A percentile compares a stretch with the other conserved stretches of the same genome.
phyloP scores from a whole-genome alignment of 2,329 filamentous ascomycete genomes.

The Epichloe gansuensis region DNA sequence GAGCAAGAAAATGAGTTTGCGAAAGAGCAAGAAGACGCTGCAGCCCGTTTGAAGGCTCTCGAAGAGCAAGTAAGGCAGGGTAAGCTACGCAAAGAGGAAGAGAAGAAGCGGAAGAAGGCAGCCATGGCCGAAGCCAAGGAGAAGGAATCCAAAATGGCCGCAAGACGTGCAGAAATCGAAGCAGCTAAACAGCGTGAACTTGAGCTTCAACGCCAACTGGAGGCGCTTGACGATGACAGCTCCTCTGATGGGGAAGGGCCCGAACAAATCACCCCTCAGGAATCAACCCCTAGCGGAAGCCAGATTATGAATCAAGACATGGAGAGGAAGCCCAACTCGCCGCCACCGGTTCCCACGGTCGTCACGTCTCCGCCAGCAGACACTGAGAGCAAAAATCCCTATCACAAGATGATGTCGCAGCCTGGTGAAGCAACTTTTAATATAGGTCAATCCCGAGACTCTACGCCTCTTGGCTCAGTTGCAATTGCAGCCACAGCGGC shows the following conservation, averaged over 20 bases:
- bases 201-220: conserved; percentile 77
- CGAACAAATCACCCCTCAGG: conserved; percentile 52
- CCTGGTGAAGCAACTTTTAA: conserved; percentile 37
- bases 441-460: conserved; percentile 22
- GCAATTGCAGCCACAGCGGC: background rate
- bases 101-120: conserved; percentile 84
- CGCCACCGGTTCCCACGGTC: conserved; percentile 38
- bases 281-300: conserved; percentile 39
- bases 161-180: conserved; percentile 83
- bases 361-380: conserved; percentile 45
- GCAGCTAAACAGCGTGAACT: conserved; percentile 80
- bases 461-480: conserved; percentile 18
- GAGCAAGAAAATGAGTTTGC: conserved; percentile 70
- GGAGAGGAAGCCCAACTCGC: conserved; percentile 38
- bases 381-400: conserved; percentile 83
- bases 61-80: conserved; percentile 90
- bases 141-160: conserved; percentile 71
- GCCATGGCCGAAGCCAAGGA: conserved; percentile 77
- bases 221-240: conserved; percentile 58
- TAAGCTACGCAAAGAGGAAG: conserved; percentile 92
- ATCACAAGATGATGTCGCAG: conserved; percentile 79
- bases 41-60: conserved; percentile 72
- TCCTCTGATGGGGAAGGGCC: conserved; percentile 70
- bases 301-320: conserved; percentile 41
- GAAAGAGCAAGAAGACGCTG: conserved; percentile 66